These are phyloP conservation scores for Candida odintsovae DNA, from an alignment of 805 yeast genomes.

Conservation along the genomic window DNA sequence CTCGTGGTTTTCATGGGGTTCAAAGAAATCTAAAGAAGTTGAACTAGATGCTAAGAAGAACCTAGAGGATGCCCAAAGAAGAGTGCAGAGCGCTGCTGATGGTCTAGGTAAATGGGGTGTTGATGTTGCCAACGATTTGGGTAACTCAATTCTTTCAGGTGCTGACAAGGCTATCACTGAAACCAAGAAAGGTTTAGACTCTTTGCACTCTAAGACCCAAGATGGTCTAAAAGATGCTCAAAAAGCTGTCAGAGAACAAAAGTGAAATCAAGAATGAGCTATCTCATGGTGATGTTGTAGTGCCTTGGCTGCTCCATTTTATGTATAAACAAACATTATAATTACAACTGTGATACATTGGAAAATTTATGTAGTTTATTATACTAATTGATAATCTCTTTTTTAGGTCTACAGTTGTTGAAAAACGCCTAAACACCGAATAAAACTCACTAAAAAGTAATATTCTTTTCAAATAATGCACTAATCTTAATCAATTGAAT, in stretches of 20 bases:
- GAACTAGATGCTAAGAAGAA: conserved; percentile 26
- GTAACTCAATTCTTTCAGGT: conserved; percentile 26
- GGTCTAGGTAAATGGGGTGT: conserved; percentile 24
- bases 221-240: conserved; percentile 18
- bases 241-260: conserved; percentile 19
- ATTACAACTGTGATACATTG: neutral
- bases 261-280: conserved; percentile 1
- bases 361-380: neutral
- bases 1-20: conserved; percentile 36
- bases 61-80: conserved; percentile 23
- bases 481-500: too few relatives aligned
- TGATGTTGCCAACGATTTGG: conserved; percentile 14
- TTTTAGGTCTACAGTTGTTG: neutral
- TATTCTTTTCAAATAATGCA: too few relatives aligned
- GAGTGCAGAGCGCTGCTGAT: conserved; percentile 14
- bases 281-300: neutral
- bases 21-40: conserved; percentile 30
- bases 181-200: conserved; percentile 22
- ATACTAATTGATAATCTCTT: too few relatives aligned
- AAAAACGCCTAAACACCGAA: too few relatives aligned
- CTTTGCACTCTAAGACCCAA: conserved; percentile 19
- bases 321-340: neutral
- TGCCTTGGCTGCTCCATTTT: neutral
- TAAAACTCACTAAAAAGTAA: too few relatives aligned
- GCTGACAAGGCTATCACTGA: conserved; percentile 25